Base-by-base conservation (phyloP, 2,329 filamentous ascomycete genomes). In the Lasiodiplodia citricola region DNA sequence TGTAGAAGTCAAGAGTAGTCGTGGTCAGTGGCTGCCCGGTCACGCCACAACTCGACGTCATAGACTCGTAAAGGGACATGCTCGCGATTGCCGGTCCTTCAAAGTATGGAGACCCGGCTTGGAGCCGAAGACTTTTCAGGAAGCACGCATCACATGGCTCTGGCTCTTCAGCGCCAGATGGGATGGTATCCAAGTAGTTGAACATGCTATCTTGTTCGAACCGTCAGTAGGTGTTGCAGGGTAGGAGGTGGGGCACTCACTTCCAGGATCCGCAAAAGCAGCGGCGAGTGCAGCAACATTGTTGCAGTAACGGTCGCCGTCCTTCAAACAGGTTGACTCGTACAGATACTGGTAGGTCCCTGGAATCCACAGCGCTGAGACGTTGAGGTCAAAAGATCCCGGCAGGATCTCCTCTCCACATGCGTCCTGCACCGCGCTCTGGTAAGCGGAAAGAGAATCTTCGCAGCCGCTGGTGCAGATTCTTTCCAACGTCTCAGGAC, bases 41-140 rank as follows among this genome's bases (percentile, higher is more conserved):
- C 2, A 35, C 37, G 0, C 28, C n/a, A 25, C 66, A 68, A 44
- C 66, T 68, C 21, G 66, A 62, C 13, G 66, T 68, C 31, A 63
- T 25, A 10, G 66, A 68, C 7, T 55, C 52, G 6, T 55, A 55
- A 1, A 23, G 16, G 35, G 47, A 68, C 18, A 62, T 14, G 14
- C 18, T 54, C 5, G 37, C 55, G 2, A 68, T 37, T 6, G 35
- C 52, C 7, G 52, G 52, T 1, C 52, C 52, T 18, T 55, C 52
- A 35, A 55, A 55, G 28, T 35, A 55, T 16, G 52, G 52, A 1
- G 55, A 57, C 4, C 55, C 55, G 4, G 55, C 55, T 38, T 57
- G 18, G 0, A 57, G 16, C 8, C 18, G 28, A 7, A 57, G 35
- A 7, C n/a, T 57, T n/a, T 57, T 57, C 16, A 57, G 18, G 3